Evolutionary conservation across 2,329 filamentous ascomycete genomes (phyloP), one percentile per base, ranked within the genome.

Genomic region (Bimuria novae-zelandiae): DNA sequence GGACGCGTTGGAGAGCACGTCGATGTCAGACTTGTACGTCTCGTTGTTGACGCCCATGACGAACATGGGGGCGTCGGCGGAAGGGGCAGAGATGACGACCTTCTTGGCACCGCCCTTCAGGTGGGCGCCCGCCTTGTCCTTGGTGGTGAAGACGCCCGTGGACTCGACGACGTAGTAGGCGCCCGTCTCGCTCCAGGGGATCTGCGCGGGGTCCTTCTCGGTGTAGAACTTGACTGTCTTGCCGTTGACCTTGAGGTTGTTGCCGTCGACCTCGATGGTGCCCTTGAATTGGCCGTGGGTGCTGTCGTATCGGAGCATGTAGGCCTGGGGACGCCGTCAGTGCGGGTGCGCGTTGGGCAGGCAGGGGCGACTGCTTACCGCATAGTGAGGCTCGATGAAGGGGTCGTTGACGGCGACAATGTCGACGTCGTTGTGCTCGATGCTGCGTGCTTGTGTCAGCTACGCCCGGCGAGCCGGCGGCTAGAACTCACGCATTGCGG

Each of bases 241-340:
- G 87, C 90, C 92, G 80, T 97, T 93, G 84, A 97, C 87, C 68
- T 87, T 79, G 67, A 99, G 86, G 77, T 83, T 82, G 65, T 89
- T 84, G 71, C 83, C 86, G 57, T 86, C 82, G 76, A 89, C 82
- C 79, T 87, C 79, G 79, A 97, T 86, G 57, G 89, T 87, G 70
- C 93, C 93, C 84, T 97, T 95, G 89, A 97, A 99, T 77, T 85
- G 77, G 70, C 94, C 94, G 86, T 99, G 94, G 79, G 90, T 92
- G 71, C 90, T 92, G 85, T 99, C 94, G 80, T 97, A 97, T 85
- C 96, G 95, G 82, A 99, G 89, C 94, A 97, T 97, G 88, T 97
- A 97, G 76, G 89, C 90, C 92, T 96, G 62, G 32, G 39, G n/a
- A n/a, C 14, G 14, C 23, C 51, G 69, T 76, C 57, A 76, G 74